phyloP scores from a whole-genome alignment of 371 early-diverging fungal genomes.

The Mucor indicus region DNA sequence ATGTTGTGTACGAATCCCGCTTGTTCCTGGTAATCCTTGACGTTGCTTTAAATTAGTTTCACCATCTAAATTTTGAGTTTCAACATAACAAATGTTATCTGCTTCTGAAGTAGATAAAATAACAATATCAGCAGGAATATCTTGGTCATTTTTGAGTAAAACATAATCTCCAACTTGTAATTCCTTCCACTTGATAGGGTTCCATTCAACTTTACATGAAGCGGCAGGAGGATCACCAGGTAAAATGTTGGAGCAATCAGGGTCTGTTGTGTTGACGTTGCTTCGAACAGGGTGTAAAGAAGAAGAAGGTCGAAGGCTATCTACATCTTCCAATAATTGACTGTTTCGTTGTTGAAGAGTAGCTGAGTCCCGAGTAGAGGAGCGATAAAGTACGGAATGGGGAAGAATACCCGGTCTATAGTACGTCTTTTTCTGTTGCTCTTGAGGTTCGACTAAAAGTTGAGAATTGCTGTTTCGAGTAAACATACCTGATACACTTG shows the following conservation, averaged over 20 bases:
- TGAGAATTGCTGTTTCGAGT: conserved; percentile 5
- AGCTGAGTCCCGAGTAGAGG: conserved; percentile 13
- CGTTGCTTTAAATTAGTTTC: conserved; percentile 81
- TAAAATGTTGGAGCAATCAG: conserved; percentile 14
- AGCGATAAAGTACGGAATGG: conserved; percentile 45
- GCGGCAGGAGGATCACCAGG: conserved; percentile 25
- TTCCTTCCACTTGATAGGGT: conserved; percentile 68
- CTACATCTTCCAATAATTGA: conserved; percentile 10
- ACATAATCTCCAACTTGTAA: conserved; percentile 92
- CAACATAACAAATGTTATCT: conserved; percentile 69
- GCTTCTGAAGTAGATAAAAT: conserved; percentile 68
- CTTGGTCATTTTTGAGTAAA: conserved; percentile 79
- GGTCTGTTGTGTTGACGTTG: conserved; percentile 9
- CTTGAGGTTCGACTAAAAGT: conserved; percentile 14
- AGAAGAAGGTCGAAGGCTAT: conserved; percentile 11
- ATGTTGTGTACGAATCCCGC: conserved; percentile 31
- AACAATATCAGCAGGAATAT: conserved; percentile 87
- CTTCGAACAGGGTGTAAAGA: conserved; percentile 3
- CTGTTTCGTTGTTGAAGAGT: background rate
- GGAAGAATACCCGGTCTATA: conserved; percentile 50
- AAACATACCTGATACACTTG: conserved; percentile 35
- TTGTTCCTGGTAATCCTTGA: conserved; percentile 40
- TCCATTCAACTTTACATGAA: conserved; percentile 24
- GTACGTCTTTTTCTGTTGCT: too few species aligned
- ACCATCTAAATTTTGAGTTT: conserved; percentile 86